phyloP scores from a whole-genome alignment of 108 stramenopile species.

The Nitzschia sp. region DNA sequence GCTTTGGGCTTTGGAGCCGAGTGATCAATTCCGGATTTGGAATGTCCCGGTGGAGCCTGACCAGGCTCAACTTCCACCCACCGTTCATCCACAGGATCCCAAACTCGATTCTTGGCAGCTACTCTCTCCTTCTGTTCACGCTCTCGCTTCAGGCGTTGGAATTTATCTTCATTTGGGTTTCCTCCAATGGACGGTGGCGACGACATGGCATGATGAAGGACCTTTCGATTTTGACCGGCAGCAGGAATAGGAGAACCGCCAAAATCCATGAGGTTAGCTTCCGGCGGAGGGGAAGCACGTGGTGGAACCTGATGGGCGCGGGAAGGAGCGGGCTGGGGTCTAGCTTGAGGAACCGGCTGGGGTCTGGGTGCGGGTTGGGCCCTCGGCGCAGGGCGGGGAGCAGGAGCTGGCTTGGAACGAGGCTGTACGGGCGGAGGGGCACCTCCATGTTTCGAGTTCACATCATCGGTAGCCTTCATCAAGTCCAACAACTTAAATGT shows the following conservation, averaged over 20 bases:
- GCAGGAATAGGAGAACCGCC: slow-evolving; percentile 39
- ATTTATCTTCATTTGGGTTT: slow-evolving; percentile 66
- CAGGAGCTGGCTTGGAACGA: slow-evolving; percentile 19
- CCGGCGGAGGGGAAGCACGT: slow-evolving; percentile 19
- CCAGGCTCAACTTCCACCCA: slow-evolving; percentile 83
- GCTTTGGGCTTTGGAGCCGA: slow-evolving; percentile 33
- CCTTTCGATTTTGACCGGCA: slow-evolving; percentile 20
- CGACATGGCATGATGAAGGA: slow-evolving; percentile 57
- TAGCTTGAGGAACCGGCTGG: slow-evolving; percentile 13
- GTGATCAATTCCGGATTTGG: slow-evolving; percentile 7
- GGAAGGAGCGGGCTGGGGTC: slow-evolving; percentile 26
- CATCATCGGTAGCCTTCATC: slow-evolving; percentile 54
- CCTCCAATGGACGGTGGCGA: slow-evolving; percentile 47
- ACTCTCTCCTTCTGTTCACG: slow-evolving; percentile 64
- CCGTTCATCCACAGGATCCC: slow-evolving; percentile 91
- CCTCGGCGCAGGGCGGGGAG: slow-evolving; percentile 1
- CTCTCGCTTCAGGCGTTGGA: slow-evolving; percentile 79
- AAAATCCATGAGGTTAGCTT: slow-evolving; percentile 72
- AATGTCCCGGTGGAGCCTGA: slow-evolving; percentile 34
- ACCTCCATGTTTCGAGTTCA: slow-evolving; percentile 43
- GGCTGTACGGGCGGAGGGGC: slow-evolving; percentile 25
- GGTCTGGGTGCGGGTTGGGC: slow-evolving; percentile 3
- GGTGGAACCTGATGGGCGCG: slow-evolving; percentile 7
- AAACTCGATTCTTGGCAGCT: slow-evolving; percentile 60
- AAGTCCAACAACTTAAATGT: slow-evolving; percentile 86